Evolutionary conservation across 2,329 filamentous ascomycete genomes (phyloP).

Genomic region (Dactylellina sp.): DNA sequence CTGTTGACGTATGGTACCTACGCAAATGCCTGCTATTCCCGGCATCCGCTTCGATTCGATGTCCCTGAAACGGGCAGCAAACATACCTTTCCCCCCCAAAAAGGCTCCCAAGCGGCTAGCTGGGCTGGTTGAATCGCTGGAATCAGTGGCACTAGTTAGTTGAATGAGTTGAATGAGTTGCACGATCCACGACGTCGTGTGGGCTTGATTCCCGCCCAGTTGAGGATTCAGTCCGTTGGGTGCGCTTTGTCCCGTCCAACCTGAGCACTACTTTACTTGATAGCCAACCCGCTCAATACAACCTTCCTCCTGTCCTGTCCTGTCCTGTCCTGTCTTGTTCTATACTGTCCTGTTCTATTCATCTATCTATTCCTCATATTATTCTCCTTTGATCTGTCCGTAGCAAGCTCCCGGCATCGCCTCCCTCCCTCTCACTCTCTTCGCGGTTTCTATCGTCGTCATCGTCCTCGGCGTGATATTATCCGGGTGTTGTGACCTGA

Average conservation of each 20-base stretch:
- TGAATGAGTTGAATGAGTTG: too few relatives aligned
- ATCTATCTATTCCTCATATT: neutral
- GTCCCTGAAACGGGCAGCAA: conserved; percentile 4
- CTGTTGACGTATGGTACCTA: conserved; percentile 45
- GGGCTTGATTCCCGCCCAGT: too few relatives aligned
- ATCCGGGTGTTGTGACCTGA: conserved; percentile 14
- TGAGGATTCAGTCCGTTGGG: too few relatives aligned
- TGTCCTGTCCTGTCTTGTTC: neutral
- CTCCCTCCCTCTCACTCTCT: neutral
- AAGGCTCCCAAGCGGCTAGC: too few relatives aligned
- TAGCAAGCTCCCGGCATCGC: too few relatives aligned
- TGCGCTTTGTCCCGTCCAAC: too few relatives aligned
- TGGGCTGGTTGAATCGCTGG: too few relatives aligned
- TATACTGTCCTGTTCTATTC: neutral
- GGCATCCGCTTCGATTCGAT: conserved; percentile 12
- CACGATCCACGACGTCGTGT: too few relatives aligned
- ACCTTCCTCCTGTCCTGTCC: neutral
- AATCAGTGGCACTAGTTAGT: too few relatives aligned
- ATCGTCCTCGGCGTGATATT: neutral
- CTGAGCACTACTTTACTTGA: too few relatives aligned
- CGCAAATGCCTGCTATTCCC: conserved; percentile 24
- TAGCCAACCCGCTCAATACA: too few relatives aligned
- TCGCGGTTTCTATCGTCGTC: neutral
- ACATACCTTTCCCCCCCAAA: neutral
- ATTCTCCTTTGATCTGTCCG: too few relatives aligned